phyloP scores from a whole-genome alignment of 306 rosid genomes.

The Quercus berberidifolia region DNA sequence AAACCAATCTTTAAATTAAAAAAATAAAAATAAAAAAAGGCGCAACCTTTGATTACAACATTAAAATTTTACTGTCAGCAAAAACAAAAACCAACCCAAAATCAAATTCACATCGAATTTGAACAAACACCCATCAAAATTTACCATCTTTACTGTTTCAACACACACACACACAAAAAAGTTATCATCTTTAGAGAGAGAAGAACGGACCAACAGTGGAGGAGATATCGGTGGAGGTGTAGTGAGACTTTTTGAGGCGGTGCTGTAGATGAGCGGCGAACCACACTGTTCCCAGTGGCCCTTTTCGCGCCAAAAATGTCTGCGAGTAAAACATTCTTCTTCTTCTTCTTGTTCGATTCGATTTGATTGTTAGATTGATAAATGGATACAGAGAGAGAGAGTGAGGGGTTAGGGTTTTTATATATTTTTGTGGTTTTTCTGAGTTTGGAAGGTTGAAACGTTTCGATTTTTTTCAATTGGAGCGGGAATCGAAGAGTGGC shows the following conservation, averaged over 20 bases:
- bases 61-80: too few species aligned
- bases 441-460: neutral
- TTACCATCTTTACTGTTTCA: too few species aligned
- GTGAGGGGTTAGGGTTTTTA: neutral
- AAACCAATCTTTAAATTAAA: too few species aligned
- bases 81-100: too few species aligned
- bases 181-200: neutral
- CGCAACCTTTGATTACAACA: too few species aligned
- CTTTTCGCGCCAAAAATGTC: conserved; percentile 77
- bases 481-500: conserved; percentile 40
- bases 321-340: conserved; percentile 79
- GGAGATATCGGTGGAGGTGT: conserved; percentile 57
- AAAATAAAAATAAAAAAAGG: too few species aligned
- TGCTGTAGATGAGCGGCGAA: conserved; percentile 89
- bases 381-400: neutral
- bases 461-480: neutral
- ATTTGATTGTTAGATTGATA: neutral
- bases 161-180: too few species aligned
- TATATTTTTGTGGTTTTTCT: neutral
- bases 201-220: conserved; percentile 60
- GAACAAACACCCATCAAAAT: too few species aligned
- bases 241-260: conserved; percentile 80
- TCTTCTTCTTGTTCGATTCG: neutral
- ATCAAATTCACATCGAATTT: too few species aligned
- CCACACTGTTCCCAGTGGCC: conserved; percentile 88